These are phyloP conservation scores for Stentor roeselii DNA, from an alignment of 73 alveolate species.

Conservation along the genomic window DNA sequence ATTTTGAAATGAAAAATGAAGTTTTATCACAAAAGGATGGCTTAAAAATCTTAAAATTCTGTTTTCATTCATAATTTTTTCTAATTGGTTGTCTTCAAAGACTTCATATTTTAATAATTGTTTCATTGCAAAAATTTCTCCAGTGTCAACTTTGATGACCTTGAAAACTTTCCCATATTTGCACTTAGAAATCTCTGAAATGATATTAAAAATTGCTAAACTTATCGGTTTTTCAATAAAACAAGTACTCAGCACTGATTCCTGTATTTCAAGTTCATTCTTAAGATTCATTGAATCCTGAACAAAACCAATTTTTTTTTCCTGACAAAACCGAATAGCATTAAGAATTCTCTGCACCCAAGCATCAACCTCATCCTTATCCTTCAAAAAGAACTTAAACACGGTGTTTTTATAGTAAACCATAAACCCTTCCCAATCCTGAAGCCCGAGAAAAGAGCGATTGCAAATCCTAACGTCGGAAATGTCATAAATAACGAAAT, in stretches of 20 bases:
- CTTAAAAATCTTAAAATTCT: slow-evolving; percentile 64
- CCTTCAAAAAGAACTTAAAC: background rate
- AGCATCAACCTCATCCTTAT: background rate
- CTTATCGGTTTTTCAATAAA: background rate
- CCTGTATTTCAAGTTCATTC: background rate
- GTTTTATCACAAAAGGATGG: slow-evolving; percentile 2
- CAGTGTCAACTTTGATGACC: slow-evolving; percentile 72
- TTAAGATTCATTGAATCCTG: background rate
- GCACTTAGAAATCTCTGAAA: slow-evolving; percentile 76
- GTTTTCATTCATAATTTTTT: slow-evolving; percentile 69
- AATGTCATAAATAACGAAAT: background rate
- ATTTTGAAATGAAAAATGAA: background rate
- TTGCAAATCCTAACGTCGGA: background rate
- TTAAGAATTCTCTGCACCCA: background rate
- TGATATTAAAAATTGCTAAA: slow-evolving; percentile 15
- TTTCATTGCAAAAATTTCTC: slow-evolving; percentile 80
- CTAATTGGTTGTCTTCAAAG: slow-evolving; percentile 63
- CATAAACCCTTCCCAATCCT: background rate
- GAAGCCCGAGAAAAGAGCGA: background rate
- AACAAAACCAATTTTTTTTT: background rate
- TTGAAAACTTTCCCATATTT: slow-evolving; percentile 92
- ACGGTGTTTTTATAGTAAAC: background rate
- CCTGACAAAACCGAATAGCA: slow-evolving; percentile 9
- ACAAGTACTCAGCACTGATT: background rate
- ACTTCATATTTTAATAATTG: slow-evolving; percentile 73